Percentiles rank a stretch among this genome's conserved stretches.
Evolutionary conservation across 345 rosid genomes (phyloP).

Genomic region (Pugionium cornutum): DNA sequence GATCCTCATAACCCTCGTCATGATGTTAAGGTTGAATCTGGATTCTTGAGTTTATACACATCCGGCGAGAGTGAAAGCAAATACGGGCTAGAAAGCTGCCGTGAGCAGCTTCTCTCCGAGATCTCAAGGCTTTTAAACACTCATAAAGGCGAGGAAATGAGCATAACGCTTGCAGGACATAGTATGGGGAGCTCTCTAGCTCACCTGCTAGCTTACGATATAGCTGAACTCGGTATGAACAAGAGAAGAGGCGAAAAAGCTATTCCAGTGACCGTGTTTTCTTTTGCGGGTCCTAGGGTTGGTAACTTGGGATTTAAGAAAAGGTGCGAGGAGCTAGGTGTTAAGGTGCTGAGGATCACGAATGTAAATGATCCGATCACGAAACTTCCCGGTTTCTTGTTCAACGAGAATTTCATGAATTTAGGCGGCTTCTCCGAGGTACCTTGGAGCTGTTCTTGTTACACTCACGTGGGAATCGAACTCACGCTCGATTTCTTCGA

Average conservation of each 20-base stretch:
- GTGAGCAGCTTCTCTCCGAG: constrained; percentile 81
- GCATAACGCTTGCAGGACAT: constrained; percentile 82
- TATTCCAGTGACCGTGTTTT: constrained; percentile 64
- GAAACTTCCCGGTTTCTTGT: constrained; percentile 74
- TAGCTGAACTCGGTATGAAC: constrained; percentile 68
- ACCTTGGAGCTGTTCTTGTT: constrained; percentile 83
- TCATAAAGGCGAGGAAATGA: constrained; percentile 62
- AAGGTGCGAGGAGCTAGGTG: constrained; percentile 78
- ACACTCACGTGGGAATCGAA: constrained; percentile 83
- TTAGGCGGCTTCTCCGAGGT: constrained; percentile 62
- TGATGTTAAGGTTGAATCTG: constrained; percentile 77
- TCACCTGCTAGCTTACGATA: constrained; percentile 78
- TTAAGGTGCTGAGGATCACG: constrained; percentile 71
- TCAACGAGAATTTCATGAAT: constrained; percentile 74
- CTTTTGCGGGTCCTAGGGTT: constrained; percentile 91
- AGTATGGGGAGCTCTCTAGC: constrained; percentile 94
- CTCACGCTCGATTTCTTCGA: constrained; percentile 67
- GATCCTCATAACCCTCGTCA: constrained; percentile 64
- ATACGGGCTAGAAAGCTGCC: constrained; percentile 76
- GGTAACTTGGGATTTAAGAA: constrained; percentile 73
- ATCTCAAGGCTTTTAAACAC: constrained; percentile 58
- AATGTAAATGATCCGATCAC: constrained; percentile 84
- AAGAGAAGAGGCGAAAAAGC: constrained; percentile 18
- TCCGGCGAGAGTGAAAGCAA: constrained; percentile 56
- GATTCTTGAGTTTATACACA: constrained; percentile 81